These are phyloP conservation scores for Fusarium pseudonygamai DNA, from an alignment of 2,329 filamentous ascomycete species.

Conservation along the genomic window DNA sequence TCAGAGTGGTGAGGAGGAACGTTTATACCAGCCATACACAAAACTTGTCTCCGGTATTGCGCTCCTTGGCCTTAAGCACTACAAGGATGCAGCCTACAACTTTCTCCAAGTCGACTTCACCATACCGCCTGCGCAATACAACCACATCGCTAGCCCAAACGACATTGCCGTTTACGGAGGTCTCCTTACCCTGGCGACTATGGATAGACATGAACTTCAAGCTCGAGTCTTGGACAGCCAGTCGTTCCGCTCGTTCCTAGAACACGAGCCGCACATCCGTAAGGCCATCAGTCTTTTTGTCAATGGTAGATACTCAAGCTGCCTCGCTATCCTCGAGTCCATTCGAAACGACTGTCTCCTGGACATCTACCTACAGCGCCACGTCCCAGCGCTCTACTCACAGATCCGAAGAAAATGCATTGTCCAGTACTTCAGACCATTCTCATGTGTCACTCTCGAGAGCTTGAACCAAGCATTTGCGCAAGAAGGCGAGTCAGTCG, in stretches of 20 bases:
- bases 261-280: conserved; percentile 92
- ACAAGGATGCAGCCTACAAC: conserved; percentile 70
- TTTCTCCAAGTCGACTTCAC: conserved; percentile 74
- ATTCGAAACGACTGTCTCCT: conserved; percentile 89
- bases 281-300: conserved; percentile 91
- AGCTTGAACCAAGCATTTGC: conserved; percentile 83
- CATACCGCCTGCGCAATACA: conserved; percentile 64
- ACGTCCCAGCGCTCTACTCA: conserved; percentile 75
- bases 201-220: conserved; percentile 82
- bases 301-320: conserved; percentile 87
- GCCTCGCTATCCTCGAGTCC: conserved; percentile 81
- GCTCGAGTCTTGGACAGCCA: conserved; percentile 79
- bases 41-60: conserved; percentile 63
- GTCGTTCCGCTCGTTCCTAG: conserved; percentile 85
- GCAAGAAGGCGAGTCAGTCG: conserved; percentile 67
- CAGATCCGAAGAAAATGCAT: conserved; percentile 90
- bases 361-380: conserved; percentile 83
- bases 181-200: conserved; percentile 87
- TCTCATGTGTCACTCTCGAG: conserved; percentile 83
- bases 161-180: conserved; percentile 94
- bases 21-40: conserved; percentile 58
- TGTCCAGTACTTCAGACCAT: conserved; percentile 90
- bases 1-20: conserved; percentile 58
- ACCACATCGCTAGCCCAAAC: conserved; percentile 80
- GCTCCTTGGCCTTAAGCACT: conserved; percentile 57